Evolutionary conservation across 2,329 filamentous ascomycete genomes (phyloP), one percentile per base, ranked within the genome.

Genomic region (Graphiopsis chlorocephala): DNA sequence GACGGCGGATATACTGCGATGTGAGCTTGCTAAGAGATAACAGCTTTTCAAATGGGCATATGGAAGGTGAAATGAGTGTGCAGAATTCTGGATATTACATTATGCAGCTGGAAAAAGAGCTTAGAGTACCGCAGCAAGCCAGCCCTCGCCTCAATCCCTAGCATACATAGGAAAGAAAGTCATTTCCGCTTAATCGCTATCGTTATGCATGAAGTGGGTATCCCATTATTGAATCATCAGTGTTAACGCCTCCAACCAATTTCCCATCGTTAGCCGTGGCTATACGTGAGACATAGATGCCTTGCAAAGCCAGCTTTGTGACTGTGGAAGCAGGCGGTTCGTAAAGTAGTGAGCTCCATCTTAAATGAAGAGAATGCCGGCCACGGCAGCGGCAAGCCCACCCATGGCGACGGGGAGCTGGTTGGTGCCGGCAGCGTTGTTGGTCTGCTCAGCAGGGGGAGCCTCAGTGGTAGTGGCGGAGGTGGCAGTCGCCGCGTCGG

Each of bases 281-380:
- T 25, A 59, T 31, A 52, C 20, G 31, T 35, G 17, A 29, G 53
- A 45, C 53, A 20, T 58, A 42, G 42, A 31, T 45, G 61, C 45
- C 38, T n/a, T 59, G 53, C 29, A 42, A 20, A n/a, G 14, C 8
- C 11, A 23, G 20, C 53, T 8, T 12, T 23, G 23, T 29, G 35
- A 42, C 17, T 26, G 42, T n/a, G n/a, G 11, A 20, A 23, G 60
- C 48, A 55, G 60, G 26, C 60, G 26, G 8, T 20, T 26, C 6
- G 31, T 42, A 35, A 20, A n/a, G 26, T 11, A 8, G 20, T n/a
- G 42, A n/a, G 38, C 29, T 47, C n/a, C 31, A 50, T 26, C 63
- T 68, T 65, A 72, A 63, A 71, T 60, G 63, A 68, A 65, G 55
- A 66, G 58, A 56, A 71, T 50, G 52, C 69, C 70, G 58, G 68